These are phyloP conservation scores for Kazachstania taianensis DNA, from an alignment of 805 yeast genomes.

Conservation along the genomic window DNA sequence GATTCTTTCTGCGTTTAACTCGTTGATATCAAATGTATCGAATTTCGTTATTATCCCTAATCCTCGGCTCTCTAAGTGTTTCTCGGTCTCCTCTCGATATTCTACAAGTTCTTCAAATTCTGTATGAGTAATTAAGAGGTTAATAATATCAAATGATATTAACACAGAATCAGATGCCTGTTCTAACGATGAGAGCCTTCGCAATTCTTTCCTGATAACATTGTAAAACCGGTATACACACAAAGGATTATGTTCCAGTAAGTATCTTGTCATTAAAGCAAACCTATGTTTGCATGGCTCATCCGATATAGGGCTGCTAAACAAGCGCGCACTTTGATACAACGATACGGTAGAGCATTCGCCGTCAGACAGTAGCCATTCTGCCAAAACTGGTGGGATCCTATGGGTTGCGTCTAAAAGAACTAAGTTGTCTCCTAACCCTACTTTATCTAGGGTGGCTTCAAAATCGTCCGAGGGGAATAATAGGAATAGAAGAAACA, in stretches of 20 bases:
- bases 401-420: constrained; percentile 25
- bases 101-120: constrained; percentile 18
- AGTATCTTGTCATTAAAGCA: constrained; percentile 19
- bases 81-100: constrained; percentile 11
- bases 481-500: constrained; percentile 29
- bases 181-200: constrained; percentile 20
- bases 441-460: constrained; percentile 26
- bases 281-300: constrained; percentile 27
- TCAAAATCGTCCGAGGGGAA: constrained; percentile 30
- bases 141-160: constrained; percentile 24
- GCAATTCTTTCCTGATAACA: constrained; percentile 20
- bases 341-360: constrained; percentile 22
- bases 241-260: constrained; percentile 22
- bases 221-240: constrained; percentile 25
- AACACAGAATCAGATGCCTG: constrained; percentile 21
- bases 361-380: constrained; percentile 21
- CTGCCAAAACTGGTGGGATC: constrained; percentile 30
- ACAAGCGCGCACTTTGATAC: constrained; percentile 22
- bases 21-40: constrained; percentile 7
- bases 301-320: constrained; percentile 23
- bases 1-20: constrained; percentile 6
- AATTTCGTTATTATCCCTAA: constrained; percentile 9
- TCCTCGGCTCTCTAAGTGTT: constrained; percentile 14
- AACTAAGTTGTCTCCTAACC: constrained; percentile 25
- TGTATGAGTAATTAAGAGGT: constrained; percentile 17